Base-by-base conservation (phyloP, 2,329 filamentous ascomycete genomes). In the Colletotrichum higginsianum region DNA sequence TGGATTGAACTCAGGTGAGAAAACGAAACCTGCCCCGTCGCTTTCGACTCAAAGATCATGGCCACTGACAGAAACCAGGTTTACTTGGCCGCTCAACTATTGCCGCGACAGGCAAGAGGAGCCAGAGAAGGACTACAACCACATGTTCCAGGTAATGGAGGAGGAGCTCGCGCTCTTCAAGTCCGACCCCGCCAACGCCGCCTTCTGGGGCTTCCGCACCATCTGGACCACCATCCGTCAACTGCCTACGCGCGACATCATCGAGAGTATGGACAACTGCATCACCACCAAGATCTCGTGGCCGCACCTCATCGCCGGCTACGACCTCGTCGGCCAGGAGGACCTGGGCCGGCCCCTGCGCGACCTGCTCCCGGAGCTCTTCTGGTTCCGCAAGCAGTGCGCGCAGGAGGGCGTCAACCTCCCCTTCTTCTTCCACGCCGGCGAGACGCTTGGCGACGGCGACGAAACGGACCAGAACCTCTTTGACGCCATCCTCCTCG, bases 391-490 rank as follows among this genome's bases (percentile, higher is more conserved):
- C 75, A 94, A 94, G 79, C 88, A 90, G 75, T 96, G 94, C 80
- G 89, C 88, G 0, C 86, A 93, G 77, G 90, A 93, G 77, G 89
- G 88, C 5, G 87, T 96, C 35, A 88, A 93, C 60, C 90, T 97
- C 23, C 94, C 94, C 1, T 96, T 97, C 84, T 95, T 95, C 85
- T 95, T 97, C 84, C 94, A 96, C 80, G 94, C 94, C 0, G 94
- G 94, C 75, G 94, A 96, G 81, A 92, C 89, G 49, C 88, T 95
- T 1, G 93, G 93, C 58, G 61, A 65, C 53, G 74, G 74, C 58
- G 56, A 56, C 46, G 65, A 63, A 23, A 67, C 66, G 50, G 71
- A 74, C 47, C 85, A 90, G 74, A 94, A 94, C 77, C 86, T 94
- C 9, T 94, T 94, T 79, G 94, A 97, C 80, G 93, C 93, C 0